Conservation (phyloP, 2,329 filamentous ascomycete genomes). For the Apiospora kogelbergensis region DNA sequence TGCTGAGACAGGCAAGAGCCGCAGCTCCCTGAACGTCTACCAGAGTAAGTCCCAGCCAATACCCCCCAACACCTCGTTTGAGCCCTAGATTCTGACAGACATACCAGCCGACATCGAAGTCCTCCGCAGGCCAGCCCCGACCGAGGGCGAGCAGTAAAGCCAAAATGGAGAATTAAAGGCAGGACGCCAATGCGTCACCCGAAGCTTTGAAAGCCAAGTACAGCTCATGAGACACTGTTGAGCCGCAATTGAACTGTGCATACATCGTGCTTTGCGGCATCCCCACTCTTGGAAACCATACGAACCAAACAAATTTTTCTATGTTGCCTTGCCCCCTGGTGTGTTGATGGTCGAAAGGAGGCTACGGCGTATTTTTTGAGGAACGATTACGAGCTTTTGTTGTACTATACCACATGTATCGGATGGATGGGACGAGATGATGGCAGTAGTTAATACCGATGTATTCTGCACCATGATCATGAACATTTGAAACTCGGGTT, state of each 20-base stretch:
- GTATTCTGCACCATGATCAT: background rate
- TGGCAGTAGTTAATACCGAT: background rate
- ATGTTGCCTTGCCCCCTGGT: background rate
- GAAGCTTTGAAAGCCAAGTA: background rate
- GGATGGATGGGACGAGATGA: background rate
- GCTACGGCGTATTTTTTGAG: background rate
- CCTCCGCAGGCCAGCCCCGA: constrained; percentile 34
- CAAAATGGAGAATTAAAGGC: background rate
- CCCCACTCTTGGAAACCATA: background rate
- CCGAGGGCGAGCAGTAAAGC: background rate
- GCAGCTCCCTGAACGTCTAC: constrained; percentile 64
- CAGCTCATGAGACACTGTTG: background rate
- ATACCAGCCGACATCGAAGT: constrained; percentile 46
- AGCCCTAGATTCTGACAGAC: constrained; percentile 7
- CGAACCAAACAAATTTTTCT: background rate
- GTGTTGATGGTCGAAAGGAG: background rate
- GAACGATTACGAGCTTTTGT: background rate
- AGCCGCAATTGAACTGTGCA: background rate
- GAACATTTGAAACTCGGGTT: background rate
- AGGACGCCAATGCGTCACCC: background rate
- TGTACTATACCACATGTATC: constrained; percentile 1
- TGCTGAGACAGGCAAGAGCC: constrained; percentile 64
- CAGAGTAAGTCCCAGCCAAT: constrained; percentile 66
- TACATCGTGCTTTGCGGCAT: background rate
- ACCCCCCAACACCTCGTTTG: background rate